Evolutionary conservation across 2,329 filamentous ascomycete genomes (phyloP).

Genomic region (Penicillium aurantiogriseum): DNA sequence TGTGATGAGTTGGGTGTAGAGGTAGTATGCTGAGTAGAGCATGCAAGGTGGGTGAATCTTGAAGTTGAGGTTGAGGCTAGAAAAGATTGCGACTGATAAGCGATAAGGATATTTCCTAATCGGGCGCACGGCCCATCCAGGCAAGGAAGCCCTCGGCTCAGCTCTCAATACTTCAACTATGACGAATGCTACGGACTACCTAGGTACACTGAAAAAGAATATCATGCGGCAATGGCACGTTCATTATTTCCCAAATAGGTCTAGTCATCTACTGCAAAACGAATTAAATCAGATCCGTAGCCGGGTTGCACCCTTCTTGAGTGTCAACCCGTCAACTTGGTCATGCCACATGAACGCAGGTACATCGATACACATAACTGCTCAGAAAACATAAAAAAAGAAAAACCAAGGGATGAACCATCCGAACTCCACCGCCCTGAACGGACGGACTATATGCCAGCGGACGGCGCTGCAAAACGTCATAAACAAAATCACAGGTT

Average conservation of each 20-base stretch:
- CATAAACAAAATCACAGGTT: constrained; percentile 58
- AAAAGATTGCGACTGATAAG: constrained; percentile 15
- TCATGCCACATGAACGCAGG: constrained; percentile 34
- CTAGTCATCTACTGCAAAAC: constrained; percentile 29
- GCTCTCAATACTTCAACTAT: background rate
- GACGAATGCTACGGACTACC: background rate
- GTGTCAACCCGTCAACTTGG: constrained; percentile 30
- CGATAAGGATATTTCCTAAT: constrained; percentile 16
- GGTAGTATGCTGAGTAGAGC: background rate
- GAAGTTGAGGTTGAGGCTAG: constrained; percentile 1
- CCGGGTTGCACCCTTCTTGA: constrained; percentile 23
- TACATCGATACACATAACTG: constrained; percentile 31
- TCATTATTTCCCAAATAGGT: constrained; percentile 28
- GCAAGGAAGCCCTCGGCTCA: background rate
- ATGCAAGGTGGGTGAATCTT: background rate
- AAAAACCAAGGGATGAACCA: constrained; percentile 32
- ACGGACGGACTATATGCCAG: constrained; percentile 37
- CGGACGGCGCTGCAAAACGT: constrained; percentile 30
- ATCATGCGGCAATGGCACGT: constrained; percentile 26
- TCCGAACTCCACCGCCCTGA: constrained; percentile 40
- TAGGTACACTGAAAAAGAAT: background rate
- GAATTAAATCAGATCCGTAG: constrained; percentile 29
- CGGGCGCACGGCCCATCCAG: background rate
- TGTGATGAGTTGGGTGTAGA: background rate
- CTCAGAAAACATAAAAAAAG: constrained; percentile 24